A percentile compares a stretch with the other conserved stretches of the same genome.
phyloP scores from a whole-genome alignment of 2,329 filamentous ascomycete genomes.

The Aspergillus fischeri region DNA sequence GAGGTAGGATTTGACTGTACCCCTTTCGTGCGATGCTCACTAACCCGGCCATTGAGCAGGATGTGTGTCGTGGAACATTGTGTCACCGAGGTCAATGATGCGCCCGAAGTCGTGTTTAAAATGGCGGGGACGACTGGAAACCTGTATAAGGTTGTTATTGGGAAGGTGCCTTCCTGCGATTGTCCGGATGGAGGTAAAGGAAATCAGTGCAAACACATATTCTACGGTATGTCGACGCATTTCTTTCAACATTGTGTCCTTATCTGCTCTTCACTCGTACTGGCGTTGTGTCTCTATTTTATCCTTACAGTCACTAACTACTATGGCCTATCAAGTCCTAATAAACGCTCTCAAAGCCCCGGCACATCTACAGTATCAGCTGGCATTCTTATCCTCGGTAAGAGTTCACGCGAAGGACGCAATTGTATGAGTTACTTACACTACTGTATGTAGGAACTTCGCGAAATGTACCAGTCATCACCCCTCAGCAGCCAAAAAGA shows the following conservation, averaged over 20 bases:
- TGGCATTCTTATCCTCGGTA: constrained; percentile 54
- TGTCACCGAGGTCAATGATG: constrained; percentile 41
- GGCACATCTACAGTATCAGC: constrained; percentile 54
- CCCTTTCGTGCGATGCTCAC: neutral
- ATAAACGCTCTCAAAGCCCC: constrained; percentile 55
- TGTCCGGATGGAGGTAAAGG: constrained; percentile 54
- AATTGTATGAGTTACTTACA: neutral
- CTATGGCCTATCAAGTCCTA: constrained; percentile 43
- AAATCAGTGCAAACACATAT: constrained; percentile 61
- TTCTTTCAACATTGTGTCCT: neutral
- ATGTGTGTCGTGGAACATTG: constrained; percentile 56
- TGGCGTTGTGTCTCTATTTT: constrained; percentile 6
- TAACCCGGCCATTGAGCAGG: constrained; percentile 20
- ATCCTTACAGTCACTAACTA: constrained; percentile 6
- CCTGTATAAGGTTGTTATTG: constrained; percentile 56
- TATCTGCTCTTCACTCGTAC: neutral
- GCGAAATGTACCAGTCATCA: constrained; percentile 52
- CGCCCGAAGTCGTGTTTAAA: constrained; percentile 49
- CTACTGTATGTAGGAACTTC: constrained; percentile 44
- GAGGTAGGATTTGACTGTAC: constrained; percentile 23
- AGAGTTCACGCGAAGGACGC: constrained; percentile 7
- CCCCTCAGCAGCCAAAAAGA: constrained; percentile 46
- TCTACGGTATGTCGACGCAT: constrained; percentile 45
- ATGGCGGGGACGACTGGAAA: constrained; percentile 61
- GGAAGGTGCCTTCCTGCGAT: constrained; percentile 49